Evolutionary conservation across 306 rosid species (phyloP).

Genomic region (Alnus rubra): DNA sequence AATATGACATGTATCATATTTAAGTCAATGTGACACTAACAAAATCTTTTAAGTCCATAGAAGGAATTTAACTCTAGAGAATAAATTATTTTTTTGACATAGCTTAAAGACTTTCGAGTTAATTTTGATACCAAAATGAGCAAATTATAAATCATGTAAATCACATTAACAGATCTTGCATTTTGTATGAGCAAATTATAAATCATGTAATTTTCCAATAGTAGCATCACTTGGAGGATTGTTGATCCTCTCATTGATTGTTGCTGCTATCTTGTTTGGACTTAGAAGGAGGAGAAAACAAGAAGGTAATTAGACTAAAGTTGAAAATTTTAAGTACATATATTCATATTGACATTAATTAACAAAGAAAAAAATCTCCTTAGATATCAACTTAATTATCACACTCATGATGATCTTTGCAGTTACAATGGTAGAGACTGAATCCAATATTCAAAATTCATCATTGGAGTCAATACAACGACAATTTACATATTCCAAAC

Average conservation of each 20-base stretch:
- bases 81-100: too few relatives aligned
- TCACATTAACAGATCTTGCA: too few relatives aligned
- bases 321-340: not conserved
- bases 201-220: too few relatives aligned
- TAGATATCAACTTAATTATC: not conserved
- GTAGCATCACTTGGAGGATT: slow-evolving; percentile 48
- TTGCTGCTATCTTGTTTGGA: slow-evolving; percentile 24
- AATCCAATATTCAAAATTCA: not conserved
- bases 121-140: too few relatives aligned
- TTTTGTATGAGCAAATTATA: too few relatives aligned
- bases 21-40: too few relatives aligned
- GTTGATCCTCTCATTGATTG: slow-evolving; percentile 27
- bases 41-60: too few relatives aligned
- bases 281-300: slow-evolving; percentile 20
- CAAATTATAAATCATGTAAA: too few relatives aligned
- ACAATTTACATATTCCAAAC: slow-evolving; percentile 42
- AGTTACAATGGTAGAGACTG: not conserved
- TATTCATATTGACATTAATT: not conserved
- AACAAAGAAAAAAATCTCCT: not conserved
- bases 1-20: too few relatives aligned
- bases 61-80: too few relatives aligned
- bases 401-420: not conserved
- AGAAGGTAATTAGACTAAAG: not conserved
- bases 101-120: too few relatives aligned
- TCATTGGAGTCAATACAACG: slow-evolving; percentile 26